Conservation (phyloP, 2,329 filamentous ascomycete species). For the Coniella vitis region DNA sequence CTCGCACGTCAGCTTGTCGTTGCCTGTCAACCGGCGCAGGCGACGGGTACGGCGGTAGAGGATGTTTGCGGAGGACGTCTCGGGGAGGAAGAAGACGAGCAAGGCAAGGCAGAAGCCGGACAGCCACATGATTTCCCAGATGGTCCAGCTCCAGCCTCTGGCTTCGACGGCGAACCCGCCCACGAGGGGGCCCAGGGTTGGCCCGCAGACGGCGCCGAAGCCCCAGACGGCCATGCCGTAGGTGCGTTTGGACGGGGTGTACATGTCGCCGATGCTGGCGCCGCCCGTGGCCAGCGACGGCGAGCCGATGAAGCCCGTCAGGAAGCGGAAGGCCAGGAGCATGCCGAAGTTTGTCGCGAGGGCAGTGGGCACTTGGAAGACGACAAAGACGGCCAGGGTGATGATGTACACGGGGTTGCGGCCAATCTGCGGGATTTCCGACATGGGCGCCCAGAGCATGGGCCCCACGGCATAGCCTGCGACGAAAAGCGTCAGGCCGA, state of each 20-base stretch:
- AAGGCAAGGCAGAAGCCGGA: conserved; percentile 49
- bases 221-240: conserved; percentile 56
- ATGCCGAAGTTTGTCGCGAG: conserved; percentile 56
- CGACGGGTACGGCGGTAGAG: conserved; percentile 45
- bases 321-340: conserved; percentile 56
- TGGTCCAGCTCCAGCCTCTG: conserved; percentile 54
- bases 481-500: conserved; percentile 57
- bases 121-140: conserved; percentile 59
- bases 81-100: conserved; percentile 57
- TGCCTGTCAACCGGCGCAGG: conserved; percentile 31
- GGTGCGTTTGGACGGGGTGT: conserved; percentile 48
- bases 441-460: conserved; percentile 58
- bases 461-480: conserved; percentile 58
- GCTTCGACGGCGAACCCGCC: conserved; percentile 52
- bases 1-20: conserved; percentile 42
- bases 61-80: conserved; percentile 49
- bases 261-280: conserved; percentile 46
- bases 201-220: conserved; percentile 34
- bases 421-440: conserved; percentile 60
- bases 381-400: conserved; percentile 61
- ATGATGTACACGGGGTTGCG: conserved; percentile 61
- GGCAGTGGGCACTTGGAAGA: conserved; percentile 58
- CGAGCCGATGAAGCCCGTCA: conserved; percentile 59
- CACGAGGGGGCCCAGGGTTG: conserved; percentile 53
- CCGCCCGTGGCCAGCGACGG: conserved; percentile 56